phyloP scores from a whole-genome alignment of 768 basidiomycete species.

The Phaeotremella fagi region DNA sequence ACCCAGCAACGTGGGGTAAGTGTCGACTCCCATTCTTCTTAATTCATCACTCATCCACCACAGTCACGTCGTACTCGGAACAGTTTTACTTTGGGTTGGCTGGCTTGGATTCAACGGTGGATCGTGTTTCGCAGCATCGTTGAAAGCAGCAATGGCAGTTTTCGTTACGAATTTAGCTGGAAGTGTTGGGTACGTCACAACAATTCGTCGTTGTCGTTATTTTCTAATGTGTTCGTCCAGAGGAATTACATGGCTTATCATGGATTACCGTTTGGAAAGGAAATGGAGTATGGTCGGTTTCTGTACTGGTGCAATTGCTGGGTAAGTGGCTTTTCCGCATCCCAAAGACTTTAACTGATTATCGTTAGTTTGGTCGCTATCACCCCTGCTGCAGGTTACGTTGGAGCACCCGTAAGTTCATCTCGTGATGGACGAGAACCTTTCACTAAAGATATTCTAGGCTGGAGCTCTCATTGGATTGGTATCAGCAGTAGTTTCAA shows the following conservation, averaged over 20 bases:
- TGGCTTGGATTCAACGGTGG: slow-evolving; percentile 82
- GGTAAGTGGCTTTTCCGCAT: slow-evolving; percentile 56
- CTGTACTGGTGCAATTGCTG: slow-evolving; percentile 89
- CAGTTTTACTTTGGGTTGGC: slow-evolving; percentile 74
- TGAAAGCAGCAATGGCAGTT: slow-evolving; percentile 81
- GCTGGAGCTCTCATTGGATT: slow-evolving; percentile 83
- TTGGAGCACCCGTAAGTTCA: slow-evolving; percentile 52
- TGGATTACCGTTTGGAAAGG: slow-evolving; percentile 84
- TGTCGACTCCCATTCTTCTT: background rate
- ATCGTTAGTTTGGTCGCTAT: slow-evolving; percentile 36
- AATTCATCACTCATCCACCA: background rate
- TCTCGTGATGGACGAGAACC: slow-evolving; percentile 73
- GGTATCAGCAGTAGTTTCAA: slow-evolving; percentile 75
- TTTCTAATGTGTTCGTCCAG: slow-evolving; percentile 3
- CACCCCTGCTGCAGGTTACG: slow-evolving; percentile 53
- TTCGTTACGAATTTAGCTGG: slow-evolving; percentile 92
- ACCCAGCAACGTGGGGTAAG: slow-evolving; percentile 70
- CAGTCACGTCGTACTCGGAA: slow-evolving; percentile 87
- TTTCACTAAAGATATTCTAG: slow-evolving; percentile 1
- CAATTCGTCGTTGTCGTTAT: background rate
- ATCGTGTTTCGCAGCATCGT: slow-evolving; percentile 78
- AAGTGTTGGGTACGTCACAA: slow-evolving; percentile 56
- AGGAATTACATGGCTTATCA: slow-evolving; percentile 39
- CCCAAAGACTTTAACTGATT: slow-evolving; percentile 59
- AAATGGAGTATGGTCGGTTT: slow-evolving; percentile 94